A percentile compares a stretch with the other conserved stretches of the same genome.
Conservation (phyloP, 768 basidiomycete genomes). For the Lactarius sanguifluus region DNA sequence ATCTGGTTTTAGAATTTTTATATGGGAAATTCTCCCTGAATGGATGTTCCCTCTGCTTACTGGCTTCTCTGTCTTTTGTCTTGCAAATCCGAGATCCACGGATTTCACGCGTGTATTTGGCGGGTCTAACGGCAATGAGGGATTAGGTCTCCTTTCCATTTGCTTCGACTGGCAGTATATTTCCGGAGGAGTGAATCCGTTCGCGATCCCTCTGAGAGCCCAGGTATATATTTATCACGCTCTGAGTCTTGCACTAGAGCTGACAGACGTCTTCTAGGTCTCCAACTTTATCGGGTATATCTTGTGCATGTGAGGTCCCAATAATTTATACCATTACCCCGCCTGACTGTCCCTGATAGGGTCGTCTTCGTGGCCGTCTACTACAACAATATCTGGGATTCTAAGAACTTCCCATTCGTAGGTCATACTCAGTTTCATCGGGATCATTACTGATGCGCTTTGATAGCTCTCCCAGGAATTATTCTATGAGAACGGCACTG, state of each 20-base stretch:
- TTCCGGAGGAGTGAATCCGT: slow-evolving; percentile 42
- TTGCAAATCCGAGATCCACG: slow-evolving; percentile 31
- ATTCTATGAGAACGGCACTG: slow-evolving; percentile 32
- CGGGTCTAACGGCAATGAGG: slow-evolving; percentile 33
- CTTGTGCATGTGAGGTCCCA: slow-evolving; percentile 47
- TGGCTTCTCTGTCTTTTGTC: slow-evolving; percentile 34
- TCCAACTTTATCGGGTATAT: slow-evolving; percentile 52
- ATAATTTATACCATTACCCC: background rate
- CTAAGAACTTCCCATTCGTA: slow-evolving; percentile 29
- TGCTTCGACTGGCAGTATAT: slow-evolving; percentile 36
- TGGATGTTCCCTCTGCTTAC: slow-evolving; percentile 32
- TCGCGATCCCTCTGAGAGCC: slow-evolving; percentile 55
- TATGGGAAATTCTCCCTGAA: slow-evolving; percentile 31
- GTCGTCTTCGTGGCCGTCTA: slow-evolving; percentile 34
- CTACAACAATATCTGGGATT: slow-evolving; percentile 33
- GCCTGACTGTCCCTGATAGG: slow-evolving; percentile 17
- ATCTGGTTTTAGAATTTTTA: slow-evolving; percentile 35
- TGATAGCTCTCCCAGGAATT: slow-evolving; percentile 31
- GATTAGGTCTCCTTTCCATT: slow-evolving; percentile 32
- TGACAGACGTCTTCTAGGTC: slow-evolving; percentile 34
- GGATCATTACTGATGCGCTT: background rate
- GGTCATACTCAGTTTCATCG: background rate
- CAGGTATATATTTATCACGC: slow-evolving; percentile 32
- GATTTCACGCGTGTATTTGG: slow-evolving; percentile 33
- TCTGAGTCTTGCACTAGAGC: background rate